Conservation (phyloP, 192 early-diverging fungal species). For the Mortierella claussenii region DNA sequence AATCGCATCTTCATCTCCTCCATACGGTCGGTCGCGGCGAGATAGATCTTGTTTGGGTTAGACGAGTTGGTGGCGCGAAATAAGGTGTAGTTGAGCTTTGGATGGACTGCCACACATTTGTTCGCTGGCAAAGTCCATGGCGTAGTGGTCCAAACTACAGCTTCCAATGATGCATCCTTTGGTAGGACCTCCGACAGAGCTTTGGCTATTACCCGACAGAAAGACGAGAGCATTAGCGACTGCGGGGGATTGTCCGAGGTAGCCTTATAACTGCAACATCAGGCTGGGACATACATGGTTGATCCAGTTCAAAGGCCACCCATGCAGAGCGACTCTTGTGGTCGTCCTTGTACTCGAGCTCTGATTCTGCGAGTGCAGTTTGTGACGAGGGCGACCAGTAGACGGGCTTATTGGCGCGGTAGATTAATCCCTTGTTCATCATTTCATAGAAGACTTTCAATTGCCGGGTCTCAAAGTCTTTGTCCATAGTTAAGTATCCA, state of each 20-base stretch:
- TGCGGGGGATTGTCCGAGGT: too few relatives aligned
- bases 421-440: slow-evolving; percentile 77
- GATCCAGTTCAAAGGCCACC: slow-evolving; percentile 68
- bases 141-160: slow-evolving; percentile 83
- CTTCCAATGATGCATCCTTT: slow-evolving; percentile 36
- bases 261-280: too few relatives aligned
- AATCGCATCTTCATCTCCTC: slow-evolving; percentile 49
- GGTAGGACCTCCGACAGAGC: slow-evolving; percentile 16
- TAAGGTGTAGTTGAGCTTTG: slow-evolving; percentile 69
- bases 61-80: slow-evolving; percentile 34
- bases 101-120: slow-evolving; percentile 74
- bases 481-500: slow-evolving; percentile 74
- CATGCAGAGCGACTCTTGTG: slow-evolving; percentile 77
- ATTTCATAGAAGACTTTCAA: slow-evolving; percentile 76
- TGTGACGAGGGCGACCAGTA: slow-evolving; percentile 87
- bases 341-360: slow-evolving; percentile 82
- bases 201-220: slow-evolving; percentile 3
- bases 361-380: slow-evolving; percentile 84
- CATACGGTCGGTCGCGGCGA: slow-evolving; percentile 60
- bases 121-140: slow-evolving; percentile 88
- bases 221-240: background rate
- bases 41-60: slow-evolving; percentile 26
- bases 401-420: slow-evolving; percentile 82
- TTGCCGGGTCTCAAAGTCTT: slow-evolving; percentile 79
- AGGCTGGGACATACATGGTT: slow-evolving; percentile 50